These are phyloP conservation scores for Parachlorella kessleri DNA, from an alignment of 139 green algal genomes.

Conservation along the genomic window DNA sequence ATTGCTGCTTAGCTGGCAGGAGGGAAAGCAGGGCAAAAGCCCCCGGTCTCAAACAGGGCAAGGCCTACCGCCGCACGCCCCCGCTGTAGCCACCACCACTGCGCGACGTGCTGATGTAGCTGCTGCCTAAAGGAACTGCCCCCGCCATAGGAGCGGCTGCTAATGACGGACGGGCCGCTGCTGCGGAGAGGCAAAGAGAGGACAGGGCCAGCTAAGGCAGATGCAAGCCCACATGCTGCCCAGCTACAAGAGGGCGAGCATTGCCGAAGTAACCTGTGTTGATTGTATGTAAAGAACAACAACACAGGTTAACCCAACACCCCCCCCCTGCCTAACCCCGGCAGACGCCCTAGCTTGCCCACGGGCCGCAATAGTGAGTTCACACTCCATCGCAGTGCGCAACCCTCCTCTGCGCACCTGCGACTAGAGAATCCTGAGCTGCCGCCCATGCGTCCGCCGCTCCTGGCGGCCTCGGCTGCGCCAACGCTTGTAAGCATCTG, in stretches of 20 bases:
- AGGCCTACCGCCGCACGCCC: too few species aligned
- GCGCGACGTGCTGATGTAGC: not conserved
- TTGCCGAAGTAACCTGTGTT: too few species aligned
- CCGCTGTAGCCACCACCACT: not conserved
- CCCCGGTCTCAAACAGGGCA: too few species aligned
- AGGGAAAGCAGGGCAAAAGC: too few species aligned
- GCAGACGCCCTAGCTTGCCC: too few species aligned
- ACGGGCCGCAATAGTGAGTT: too few species aligned
- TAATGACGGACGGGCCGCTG: not conserved
- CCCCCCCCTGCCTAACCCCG: too few species aligned
- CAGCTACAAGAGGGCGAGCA: too few species aligned
- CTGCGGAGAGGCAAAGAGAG: not conserved
- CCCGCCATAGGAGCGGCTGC: not conserved
- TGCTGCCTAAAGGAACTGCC: not conserved
- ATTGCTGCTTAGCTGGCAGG: too few species aligned
- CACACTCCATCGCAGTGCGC: not conserved
- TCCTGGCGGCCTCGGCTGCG: not conserved
- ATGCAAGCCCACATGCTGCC: too few species aligned
- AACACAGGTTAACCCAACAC: not conserved
- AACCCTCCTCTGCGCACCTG: not conserved
- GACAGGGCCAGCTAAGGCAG: too few species aligned
- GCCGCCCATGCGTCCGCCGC: not conserved
- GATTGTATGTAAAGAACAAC: not conserved
- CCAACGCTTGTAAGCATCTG: not conserved
- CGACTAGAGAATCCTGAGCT: not conserved